Base-by-base conservation (phyloP, 257 asterid species). In the Pogostemon cablin region DNA sequence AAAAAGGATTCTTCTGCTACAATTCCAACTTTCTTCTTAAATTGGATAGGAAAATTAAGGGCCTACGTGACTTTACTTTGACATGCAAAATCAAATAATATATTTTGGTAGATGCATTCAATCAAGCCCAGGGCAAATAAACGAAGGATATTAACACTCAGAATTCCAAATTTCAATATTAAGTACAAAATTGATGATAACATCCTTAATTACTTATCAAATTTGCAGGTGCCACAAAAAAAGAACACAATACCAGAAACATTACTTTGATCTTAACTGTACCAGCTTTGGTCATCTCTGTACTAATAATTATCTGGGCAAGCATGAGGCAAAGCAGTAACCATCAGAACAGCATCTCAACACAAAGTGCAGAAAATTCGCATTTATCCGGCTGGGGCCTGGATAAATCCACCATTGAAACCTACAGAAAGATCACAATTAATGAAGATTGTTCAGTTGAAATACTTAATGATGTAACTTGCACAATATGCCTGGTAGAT, bases 401-500 rank as follows among this genome's bases (percentile, higher is more conserved):
- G 15, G 80, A 71, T n/a, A 58, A 64, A 5, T 48, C 82, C 57
- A 74, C 77, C 59, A 74, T 79, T 5, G 67, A 72, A 47, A 70
- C 71, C 42, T 77, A 65, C 73, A 68, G 55, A 40, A 67, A 68
- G 49, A 69, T 69, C 37, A 66, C 68, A 34, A 43, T 80, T 43
- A 82, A 71, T 17, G 85, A 80, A 64, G 75, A 80, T 58, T 20
- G 35, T 15, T 54, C 49, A 4, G 8, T 75, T 4, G 72, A 63
- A 3, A 74, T 76, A 44, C 77, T 68, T 0, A 68, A 63, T 12
- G 80, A 53, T 63, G 39, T 10, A 12, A 63, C 75, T 8, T 84
- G 87, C 68, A 12, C 84, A 2, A 80, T 85, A 67, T 82, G 89
- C 69, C 71, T 80, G 9, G 73, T 58, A 59, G 83, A 84, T 7